Percentiles rank a stretch among this genome's conserved stretches.
These are phyloP conservation scores for Penicillium riverlandense DNA, from an alignment of 495 filamentous ascomycete species.

Conservation along the genomic window DNA sequence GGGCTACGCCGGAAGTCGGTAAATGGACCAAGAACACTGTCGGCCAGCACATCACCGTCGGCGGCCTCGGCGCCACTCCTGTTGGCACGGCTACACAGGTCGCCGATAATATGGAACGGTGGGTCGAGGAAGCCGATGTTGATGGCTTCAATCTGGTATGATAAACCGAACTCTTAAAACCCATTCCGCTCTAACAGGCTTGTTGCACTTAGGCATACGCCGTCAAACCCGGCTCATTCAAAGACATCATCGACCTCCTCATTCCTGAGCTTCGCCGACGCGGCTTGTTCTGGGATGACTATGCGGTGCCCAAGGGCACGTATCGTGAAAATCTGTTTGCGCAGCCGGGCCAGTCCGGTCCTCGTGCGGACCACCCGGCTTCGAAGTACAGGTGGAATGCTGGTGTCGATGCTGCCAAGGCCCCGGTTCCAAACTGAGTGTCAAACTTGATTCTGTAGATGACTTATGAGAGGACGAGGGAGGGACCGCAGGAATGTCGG, in stretches of 20 bases:
- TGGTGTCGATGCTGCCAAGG: slow-evolving; percentile 25
- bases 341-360: slow-evolving; percentile 35
- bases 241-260: slow-evolving; percentile 51
- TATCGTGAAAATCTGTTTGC: slow-evolving; percentile 42
- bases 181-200: neutral
- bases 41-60: slow-evolving; percentile 55
- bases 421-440: slow-evolving; percentile 12
- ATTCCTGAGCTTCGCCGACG: slow-evolving; percentile 38
- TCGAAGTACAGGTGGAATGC: slow-evolving; percentile 44
- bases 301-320: slow-evolving; percentile 36
- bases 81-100: slow-evolving; percentile 52
- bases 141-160: slow-evolving; percentile 57
- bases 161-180: neutral
- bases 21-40: slow-evolving; percentile 62
- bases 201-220: slow-evolving; percentile 42
- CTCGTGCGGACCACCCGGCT: slow-evolving; percentile 40
- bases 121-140: slow-evolving; percentile 54
- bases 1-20: slow-evolving; percentile 31
- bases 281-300: slow-evolving; percentile 44
- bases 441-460: neutral
- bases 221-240: slow-evolving; percentile 54
- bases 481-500: too few relatives aligned
- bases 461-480: too few relatives aligned
- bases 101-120: slow-evolving; percentile 53
- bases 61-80: slow-evolving; percentile 46